phyloP scores from a whole-genome alignment of 2,329 filamentous ascomycete species.

The Ophiostoma perfectum region DNA sequence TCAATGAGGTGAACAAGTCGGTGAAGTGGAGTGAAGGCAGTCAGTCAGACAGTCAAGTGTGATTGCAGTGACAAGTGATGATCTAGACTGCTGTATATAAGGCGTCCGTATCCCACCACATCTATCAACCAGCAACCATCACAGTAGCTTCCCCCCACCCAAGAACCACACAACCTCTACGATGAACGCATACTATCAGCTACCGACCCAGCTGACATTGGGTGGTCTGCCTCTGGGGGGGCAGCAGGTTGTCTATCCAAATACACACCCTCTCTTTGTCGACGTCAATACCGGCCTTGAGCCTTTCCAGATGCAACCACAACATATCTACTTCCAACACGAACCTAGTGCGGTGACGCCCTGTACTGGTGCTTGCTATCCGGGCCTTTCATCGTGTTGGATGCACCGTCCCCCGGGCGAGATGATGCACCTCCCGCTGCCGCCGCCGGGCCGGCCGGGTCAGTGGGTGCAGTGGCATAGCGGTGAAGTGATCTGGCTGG shows the following conservation, averaged over 20 bases:
- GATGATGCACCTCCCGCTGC: slow-evolving; percentile 16
- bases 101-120: too few relatives aligned
- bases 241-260: neutral
- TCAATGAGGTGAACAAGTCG: neutral
- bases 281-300: neutral
- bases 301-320: neutral
- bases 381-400: slow-evolving; percentile 20
- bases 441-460: slow-evolving; percentile 18
- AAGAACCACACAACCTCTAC: neutral
- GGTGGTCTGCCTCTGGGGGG: neutral
- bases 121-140: neutral
- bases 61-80: too few relatives aligned
- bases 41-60: too few relatives aligned
- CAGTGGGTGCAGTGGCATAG: slow-evolving; percentile 30
- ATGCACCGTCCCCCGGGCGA: slow-evolving; percentile 21
- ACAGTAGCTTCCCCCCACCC: neutral
- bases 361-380: neutral
- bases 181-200: neutral
- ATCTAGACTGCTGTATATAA: too few relatives aligned
- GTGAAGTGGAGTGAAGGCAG: neutral
- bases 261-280: neutral
- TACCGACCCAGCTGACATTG: neutral
- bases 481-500: slow-evolving; percentile 50
- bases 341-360: neutral
- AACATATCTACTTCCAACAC: neutral